Evolutionary conservation across 2,329 filamentous ascomycete genomes (phyloP), one percentile per base, ranked within the genome.

Genomic region (Endocalyx cinctus): DNA sequence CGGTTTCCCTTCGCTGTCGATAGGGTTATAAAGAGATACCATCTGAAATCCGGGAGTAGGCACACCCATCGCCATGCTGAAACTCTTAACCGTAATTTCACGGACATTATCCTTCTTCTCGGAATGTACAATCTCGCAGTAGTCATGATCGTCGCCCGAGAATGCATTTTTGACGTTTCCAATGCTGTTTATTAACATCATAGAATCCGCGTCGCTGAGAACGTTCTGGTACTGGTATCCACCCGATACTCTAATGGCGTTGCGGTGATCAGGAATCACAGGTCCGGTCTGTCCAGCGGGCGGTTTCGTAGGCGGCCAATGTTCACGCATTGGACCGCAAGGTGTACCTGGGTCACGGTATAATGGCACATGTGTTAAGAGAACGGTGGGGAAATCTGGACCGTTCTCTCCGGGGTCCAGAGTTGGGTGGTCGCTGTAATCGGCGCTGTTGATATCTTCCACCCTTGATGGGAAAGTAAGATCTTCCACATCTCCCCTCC

Each of bases 161-260:
- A 97, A 98, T 27, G 89, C 84, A 45, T 92, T 84, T 4, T 78
- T 72, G 10, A 97, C 77, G 41, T 92, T 86, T 20, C 87, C 88
- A 20, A 95, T 70, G 43, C 81, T 85, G 39, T 82, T 73, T 26
- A 95, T 67, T 23, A 98, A 67, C 32, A 81, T 79, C 28, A 79
- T 71, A 1, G 89, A 92, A 46, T 96, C 79, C 3, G 77, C 71
- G 31, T 82, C 77, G 31, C 75, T 84, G 17, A 98, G 75, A 3
- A 96, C 90, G 50, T 96, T 98, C 58, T 97, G 90, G 54, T 98
- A 98, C 58, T 98, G 92, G 54, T 96, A 96, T 11, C 92, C 92
- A 12, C 70, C 72, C 8, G 76, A 66, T 12, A 98, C 79, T 3
- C 74, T 73, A 38, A 98, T 85, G 16, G 89, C 80, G 45, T 92